These are phyloP conservation scores for Rhodotorula sp. DNA, from an alignment of 1,284 basidiomycete genomes.

Conservation along the genomic window DNA sequence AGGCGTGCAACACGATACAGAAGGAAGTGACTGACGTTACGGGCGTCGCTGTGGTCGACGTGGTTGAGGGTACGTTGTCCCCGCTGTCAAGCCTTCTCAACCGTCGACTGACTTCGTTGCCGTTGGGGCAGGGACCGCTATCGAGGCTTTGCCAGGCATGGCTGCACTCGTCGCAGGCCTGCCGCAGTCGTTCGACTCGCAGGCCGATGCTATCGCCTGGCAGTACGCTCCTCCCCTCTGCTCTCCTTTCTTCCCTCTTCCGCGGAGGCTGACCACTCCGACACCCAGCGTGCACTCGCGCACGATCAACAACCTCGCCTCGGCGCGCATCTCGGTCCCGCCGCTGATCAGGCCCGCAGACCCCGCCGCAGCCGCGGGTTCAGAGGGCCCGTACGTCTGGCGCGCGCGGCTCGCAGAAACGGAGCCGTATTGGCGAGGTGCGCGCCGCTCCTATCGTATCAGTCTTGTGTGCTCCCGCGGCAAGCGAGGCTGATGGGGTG, in stretches of 20 bases:
- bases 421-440: conserved; percentile 85
- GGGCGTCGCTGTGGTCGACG: conserved; percentile 87
- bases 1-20: conserved; percentile 67
- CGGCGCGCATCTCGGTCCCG: conserved; percentile 83
- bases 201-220: conserved; percentile 89
- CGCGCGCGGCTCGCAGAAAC: conserved; percentile 79
- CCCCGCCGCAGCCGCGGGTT: conserved; percentile 30
- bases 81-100: not conserved
- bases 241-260: conserved; percentile 4
- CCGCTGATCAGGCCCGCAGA: conserved; percentile 60
- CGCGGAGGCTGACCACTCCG: not conserved
- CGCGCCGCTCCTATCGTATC: conserved; percentile 43
- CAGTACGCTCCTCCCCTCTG: conserved; percentile 66
- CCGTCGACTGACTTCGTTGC: too few relatives aligned
- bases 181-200: conserved; percentile 77
- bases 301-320: conserved; percentile 73
- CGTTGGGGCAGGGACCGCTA: conserved; percentile 72
- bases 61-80: conserved; percentile 76
- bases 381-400: conserved; percentile 60
- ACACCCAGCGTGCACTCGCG: conserved; percentile 65
- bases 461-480: too few relatives aligned
- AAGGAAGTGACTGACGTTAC: conserved; percentile 68
- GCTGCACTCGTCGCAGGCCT: conserved; percentile 78
- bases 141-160: conserved; percentile 91
- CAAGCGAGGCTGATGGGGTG: not conserved